Base-by-base conservation (phyloP, 805 yeast genomes). In the Cyberlindnera xishuangbannaensis region DNA sequence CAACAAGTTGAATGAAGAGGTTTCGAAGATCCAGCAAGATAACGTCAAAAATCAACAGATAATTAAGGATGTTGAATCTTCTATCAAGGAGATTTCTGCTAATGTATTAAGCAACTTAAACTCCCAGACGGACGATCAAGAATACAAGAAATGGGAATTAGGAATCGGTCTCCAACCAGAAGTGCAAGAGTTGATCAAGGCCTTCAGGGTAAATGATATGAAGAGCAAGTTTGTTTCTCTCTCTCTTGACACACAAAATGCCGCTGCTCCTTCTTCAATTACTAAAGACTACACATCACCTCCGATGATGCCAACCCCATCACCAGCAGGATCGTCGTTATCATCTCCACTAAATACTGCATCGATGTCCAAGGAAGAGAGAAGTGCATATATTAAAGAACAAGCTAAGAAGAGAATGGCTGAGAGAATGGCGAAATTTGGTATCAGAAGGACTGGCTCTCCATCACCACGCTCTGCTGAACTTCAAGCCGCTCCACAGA, bases 341-440 rank as follows among this genome's bases (percentile, higher is more conserved):
- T 6, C 30, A 17, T 13, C 33, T 4, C 13, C 33, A n/a, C 13
- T 26, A 7, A 23, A 5, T 6, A 6, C 30, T 13, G 26, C 20
- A 18, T 29, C 30, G 17, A 6, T 29, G 9, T 25, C 15, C 24
- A 20, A 15, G 17, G 83, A 76, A 37, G 90, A 83, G 33, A 67
- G 92, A 44, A 72, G 87, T 12, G 82, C 83, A 9, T 73, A 75
- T 48, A 78, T 85, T 32, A 84, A 82, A 56, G 90, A 86, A 15
- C 92, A 83, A 48, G 85, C 85, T 1, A 71, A 73, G 41, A 76
- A 77, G 48, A 73, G 80, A 55, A 85, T 87, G 95, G 76, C 76
- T 38, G 95, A 84, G 50, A 67, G 87, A 47, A 66, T 86, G 36
- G 49, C 53, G 15, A 46, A 44, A 23, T 44, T 86, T 33, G 95